Evolutionary conservation across 164 flowering plant species (phyloP).

Genomic region (Litsea cubeba): DNA sequence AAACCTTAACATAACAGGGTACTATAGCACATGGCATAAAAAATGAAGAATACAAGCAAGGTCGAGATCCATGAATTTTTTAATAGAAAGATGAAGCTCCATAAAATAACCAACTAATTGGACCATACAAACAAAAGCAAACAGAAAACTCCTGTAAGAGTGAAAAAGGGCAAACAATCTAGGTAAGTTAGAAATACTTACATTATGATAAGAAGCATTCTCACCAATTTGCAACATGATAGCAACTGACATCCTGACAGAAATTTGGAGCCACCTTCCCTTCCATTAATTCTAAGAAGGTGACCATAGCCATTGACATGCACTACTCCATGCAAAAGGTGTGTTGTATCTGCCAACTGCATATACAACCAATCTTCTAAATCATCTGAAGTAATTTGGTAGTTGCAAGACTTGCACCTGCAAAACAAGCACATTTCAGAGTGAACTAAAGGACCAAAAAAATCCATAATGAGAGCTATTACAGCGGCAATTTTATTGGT

Average conservation of each 20-base stretch:
- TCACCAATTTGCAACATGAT: no score
- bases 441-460: background rate
- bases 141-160: no score
- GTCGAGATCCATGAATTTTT: no score
- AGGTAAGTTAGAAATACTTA: no score
- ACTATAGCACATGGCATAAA: no score
- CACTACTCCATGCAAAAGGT: conserved; percentile 77
- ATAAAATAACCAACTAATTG: no score
- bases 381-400: conserved; percentile 50
- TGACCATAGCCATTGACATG: conserved; percentile 88
- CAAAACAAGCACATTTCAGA: background rate
- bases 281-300: conserved; percentile 82
- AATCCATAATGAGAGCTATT: background rate
- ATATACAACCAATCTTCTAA: conserved; percentile 66
- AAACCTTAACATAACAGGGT: no score
- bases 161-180: no score
- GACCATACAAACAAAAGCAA: no score
- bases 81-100: no score
- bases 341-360: conserved; percentile 66
- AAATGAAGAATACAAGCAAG: no score
- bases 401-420: conserved; percentile 76
- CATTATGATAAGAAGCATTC: no score
- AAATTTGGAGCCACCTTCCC: conserved; percentile 73
- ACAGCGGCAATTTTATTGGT: background rate
- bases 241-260: conserved; percentile 73